Conservation (phyloP, 768 basidiomycete species). For the Solioccasus polychromus region DNA sequence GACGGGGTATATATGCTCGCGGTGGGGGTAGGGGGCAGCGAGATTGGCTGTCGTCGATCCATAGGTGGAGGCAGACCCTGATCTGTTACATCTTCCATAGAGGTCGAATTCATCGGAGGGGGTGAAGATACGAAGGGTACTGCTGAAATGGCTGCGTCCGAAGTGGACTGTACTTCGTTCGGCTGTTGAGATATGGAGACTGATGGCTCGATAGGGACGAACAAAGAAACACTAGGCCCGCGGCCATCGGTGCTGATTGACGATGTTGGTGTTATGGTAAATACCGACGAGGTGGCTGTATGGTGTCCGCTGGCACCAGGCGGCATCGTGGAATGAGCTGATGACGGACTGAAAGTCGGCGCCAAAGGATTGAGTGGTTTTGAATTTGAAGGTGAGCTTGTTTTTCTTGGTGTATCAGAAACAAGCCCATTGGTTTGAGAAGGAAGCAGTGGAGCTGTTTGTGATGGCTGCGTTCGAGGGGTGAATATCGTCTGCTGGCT, state of each 20-base stretch:
- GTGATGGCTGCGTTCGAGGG: neutral
- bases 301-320: neutral
- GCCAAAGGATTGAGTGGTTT: slow-evolving; percentile 21
- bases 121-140: slow-evolving; percentile 14
- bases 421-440: neutral
- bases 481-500: neutral
- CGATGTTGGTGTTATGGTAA: neutral
- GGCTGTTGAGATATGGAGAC: neutral
- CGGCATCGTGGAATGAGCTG: neutral
- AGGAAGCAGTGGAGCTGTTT: neutral
- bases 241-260: neutral
- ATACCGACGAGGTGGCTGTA: neutral
- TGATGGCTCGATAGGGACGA: neutral
- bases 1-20: slow-evolving; percentile 17
- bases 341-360: slow-evolving; percentile 12
- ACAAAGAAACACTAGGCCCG: neutral
- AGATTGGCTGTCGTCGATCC: slow-evolving; percentile 29
- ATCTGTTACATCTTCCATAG: slow-evolving; percentile 10
- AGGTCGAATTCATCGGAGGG: slow-evolving; percentile 9
- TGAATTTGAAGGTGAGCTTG: neutral
- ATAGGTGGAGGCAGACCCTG: slow-evolving; percentile 28
- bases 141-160: neutral
- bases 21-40: slow-evolving; percentile 33
- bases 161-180: neutral
- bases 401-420: neutral